A percentile compares a stretch with the other conserved stretches of the same genome.
Conservation (phyloP, 2,329 filamentous ascomycete species). For the Fusarium sp. region DNA sequence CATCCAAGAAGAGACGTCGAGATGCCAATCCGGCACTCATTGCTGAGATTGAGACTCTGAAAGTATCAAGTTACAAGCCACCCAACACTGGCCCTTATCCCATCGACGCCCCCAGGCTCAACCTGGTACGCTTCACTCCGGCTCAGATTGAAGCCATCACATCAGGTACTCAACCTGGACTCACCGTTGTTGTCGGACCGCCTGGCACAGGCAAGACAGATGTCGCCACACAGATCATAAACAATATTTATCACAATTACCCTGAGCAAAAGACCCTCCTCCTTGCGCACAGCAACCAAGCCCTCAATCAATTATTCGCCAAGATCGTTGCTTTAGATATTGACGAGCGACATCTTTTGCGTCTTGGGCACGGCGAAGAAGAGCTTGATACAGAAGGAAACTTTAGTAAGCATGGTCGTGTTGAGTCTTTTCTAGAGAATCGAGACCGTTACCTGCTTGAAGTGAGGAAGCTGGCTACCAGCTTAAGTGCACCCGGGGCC, state of each 20-base stretch:
- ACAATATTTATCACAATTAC: constrained; percentile 98
- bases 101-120: constrained; percentile 81
- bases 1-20: constrained; percentile 87
- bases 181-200: constrained; percentile 93
- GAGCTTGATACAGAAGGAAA: constrained; percentile 85
- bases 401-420: constrained; percentile 93
- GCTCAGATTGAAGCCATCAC: constrained; percentile 91
- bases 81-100: constrained; percentile 91
- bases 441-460: constrained; percentile 80
- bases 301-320: constrained; percentile 94
- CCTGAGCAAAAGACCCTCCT: constrained; percentile 90
- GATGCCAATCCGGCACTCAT: constrained; percentile 74
- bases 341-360: constrained; percentile 90
- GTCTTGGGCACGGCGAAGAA: constrained; percentile 94
- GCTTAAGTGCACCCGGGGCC: constrained; percentile 88
- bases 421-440: constrained; percentile 94
- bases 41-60: constrained; percentile 71
- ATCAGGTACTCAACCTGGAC: constrained; percentile 91
- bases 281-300: constrained; percentile 97
- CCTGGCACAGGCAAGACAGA: constrained; percentile 99
- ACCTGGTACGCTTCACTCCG: constrained; percentile 87
- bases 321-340: constrained; percentile 98
- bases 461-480: constrained; percentile 85
- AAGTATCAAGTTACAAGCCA: constrained; percentile 89
- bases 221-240: constrained; percentile 97